Evolutionary conservation across 2,329 filamentous ascomycete species (phyloP).

Genomic region (Colletotrichum sp.): DNA sequence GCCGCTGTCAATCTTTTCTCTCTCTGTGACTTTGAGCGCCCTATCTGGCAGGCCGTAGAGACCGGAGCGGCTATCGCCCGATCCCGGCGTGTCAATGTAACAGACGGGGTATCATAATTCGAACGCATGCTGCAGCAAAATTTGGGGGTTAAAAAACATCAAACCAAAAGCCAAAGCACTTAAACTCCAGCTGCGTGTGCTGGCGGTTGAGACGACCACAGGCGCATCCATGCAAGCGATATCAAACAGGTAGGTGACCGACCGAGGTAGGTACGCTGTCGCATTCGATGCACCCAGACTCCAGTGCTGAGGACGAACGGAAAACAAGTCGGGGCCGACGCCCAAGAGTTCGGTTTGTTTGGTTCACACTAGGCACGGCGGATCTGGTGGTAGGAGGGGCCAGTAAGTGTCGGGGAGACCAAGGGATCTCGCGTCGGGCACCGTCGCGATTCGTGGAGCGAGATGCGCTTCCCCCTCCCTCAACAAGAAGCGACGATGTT

Average conservation of each 20-base stretch:
- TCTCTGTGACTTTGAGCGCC: background rate
- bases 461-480: background rate
- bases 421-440: background rate
- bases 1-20: background rate
- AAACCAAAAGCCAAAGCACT: background rate
- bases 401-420: background rate
- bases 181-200: background rate
- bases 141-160: background rate
- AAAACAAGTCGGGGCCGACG: background rate
- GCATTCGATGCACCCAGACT: background rate
- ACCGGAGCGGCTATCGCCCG: constrained; percentile 13
- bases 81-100: background rate
- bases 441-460: constrained; percentile 15
- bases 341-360: background rate
- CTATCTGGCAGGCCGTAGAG: background rate
- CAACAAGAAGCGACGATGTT: background rate
- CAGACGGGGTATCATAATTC: constrained; percentile 6
- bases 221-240: background rate
- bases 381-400: background rate
- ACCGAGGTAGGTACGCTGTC: background rate
- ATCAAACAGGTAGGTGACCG: background rate
- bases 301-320: background rate
- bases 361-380: background rate
- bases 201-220: background rate
- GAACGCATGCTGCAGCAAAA: background rate